Percentiles rank a stretch among this genome's conserved stretches.
Conservation (phyloP, 805 yeast genomes). For the Zygoascus tannicola region DNA sequence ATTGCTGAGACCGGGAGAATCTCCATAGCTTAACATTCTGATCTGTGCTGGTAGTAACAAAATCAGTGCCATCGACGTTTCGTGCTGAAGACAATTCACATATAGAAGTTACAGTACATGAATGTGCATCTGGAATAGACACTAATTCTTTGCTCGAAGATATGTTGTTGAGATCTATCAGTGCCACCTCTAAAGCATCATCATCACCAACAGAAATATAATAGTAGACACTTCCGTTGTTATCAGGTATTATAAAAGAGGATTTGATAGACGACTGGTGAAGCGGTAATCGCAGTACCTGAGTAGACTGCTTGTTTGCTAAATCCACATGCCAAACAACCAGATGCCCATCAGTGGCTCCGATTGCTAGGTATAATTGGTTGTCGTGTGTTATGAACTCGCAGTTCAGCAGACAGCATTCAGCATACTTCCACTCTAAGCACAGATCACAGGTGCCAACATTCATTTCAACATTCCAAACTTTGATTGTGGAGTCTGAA, state of each 20-base stretch:
- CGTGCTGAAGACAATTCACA: slow-evolving; percentile 21
- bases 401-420: slow-evolving; percentile 68
- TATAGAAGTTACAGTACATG: slow-evolving; percentile 76
- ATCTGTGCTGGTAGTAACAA: slow-evolving; percentile 69
- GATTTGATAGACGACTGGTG: slow-evolving; percentile 86
- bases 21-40: slow-evolving; percentile 67
- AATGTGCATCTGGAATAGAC: slow-evolving; percentile 51
- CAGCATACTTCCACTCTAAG: slow-evolving; percentile 45
- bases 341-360: slow-evolving; percentile 80
- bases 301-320: slow-evolving; percentile 6
- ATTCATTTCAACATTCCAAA: slow-evolving; percentile 45
- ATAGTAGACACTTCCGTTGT: slow-evolving; percentile 11
- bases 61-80: slow-evolving; percentile 8
- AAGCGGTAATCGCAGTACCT: slow-evolving; percentile 27
- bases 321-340: slow-evolving; percentile 48
- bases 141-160: slow-evolving; percentile 12
- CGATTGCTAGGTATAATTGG: slow-evolving; percentile 37
- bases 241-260: slow-evolving; percentile 29
- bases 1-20: slow-evolving; percentile 16
- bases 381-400: slow-evolving; percentile 32
- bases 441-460: slow-evolving; percentile 36
- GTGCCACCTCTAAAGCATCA: slow-evolving; percentile 49
- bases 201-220: slow-evolving; percentile 89
- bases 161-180: slow-evolving; percentile 28
- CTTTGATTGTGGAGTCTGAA: slow-evolving; percentile 69